Evolutionary conservation across 306 rosid genomes (phyloP).

Genomic region (Trifolium dubium): DNA sequence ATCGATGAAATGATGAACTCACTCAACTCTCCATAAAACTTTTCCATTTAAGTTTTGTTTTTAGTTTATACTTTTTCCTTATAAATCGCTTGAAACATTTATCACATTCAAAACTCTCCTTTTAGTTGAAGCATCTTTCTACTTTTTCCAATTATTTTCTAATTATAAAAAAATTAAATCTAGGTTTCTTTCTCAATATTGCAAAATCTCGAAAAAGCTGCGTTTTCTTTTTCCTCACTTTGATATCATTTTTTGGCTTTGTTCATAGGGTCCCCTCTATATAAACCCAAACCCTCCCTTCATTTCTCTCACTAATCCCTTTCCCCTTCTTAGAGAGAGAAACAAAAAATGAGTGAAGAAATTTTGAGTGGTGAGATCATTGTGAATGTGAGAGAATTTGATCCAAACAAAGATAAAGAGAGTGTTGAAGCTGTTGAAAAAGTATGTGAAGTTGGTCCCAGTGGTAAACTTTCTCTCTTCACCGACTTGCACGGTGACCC

Average conservation of each 20-base stretch:
- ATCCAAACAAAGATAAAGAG: conserved; percentile 57
- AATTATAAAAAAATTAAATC: not conserved
- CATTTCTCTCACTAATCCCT: not conserved
- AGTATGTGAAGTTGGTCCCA: conserved; percentile 78
- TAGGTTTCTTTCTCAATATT: conserved; percentile 41
- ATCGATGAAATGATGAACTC: conserved; percentile 39
- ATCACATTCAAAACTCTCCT: not conserved
- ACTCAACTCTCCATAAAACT: conserved; percentile 1
- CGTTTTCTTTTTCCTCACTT: conserved; percentile 18
- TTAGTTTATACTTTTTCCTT: not conserved
- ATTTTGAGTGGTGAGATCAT: not conserved
- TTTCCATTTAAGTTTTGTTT: not conserved
- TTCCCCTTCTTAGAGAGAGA: not conserved
- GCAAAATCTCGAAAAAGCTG: conserved; percentile 47
- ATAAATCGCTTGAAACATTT: not conserved
- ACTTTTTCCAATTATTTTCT: not conserved
- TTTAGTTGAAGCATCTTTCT: conserved; percentile 4
- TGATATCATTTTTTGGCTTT: not conserved
- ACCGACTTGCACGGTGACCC: conserved; percentile 97
- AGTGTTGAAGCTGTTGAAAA: conserved; percentile 75
- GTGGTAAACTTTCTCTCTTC: conserved; percentile 77
- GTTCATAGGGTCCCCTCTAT: conserved; percentile 5
- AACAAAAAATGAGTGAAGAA: conserved; percentile 37
- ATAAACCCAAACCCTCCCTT: not conserved
- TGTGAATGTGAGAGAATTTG: conserved; percentile 66